A percentile compares a stretch with the other conserved stretches of the same genome.
Conservation (phyloP, 169 alveolate genomes). For the Cryptosporidium tyzzeri region DNA sequence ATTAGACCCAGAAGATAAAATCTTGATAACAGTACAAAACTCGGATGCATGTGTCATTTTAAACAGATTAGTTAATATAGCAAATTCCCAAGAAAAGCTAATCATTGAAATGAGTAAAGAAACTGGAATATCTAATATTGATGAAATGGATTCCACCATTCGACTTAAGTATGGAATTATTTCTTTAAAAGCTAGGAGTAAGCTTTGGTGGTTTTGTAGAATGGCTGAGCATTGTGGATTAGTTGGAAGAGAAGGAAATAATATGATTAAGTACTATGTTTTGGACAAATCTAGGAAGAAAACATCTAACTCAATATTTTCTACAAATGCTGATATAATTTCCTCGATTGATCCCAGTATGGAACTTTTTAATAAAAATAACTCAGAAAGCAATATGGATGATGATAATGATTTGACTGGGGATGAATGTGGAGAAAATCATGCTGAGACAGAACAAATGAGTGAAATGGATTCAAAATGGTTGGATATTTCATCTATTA, state of each 20-base stretch:
- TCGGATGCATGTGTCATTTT: conserved; percentile 47
- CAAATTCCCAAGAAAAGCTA: conserved; percentile 47
- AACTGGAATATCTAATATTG: neutral
- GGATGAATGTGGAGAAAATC: neutral
- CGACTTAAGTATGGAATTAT: conserved; percentile 40
- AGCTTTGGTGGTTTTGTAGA: conserved; percentile 72
- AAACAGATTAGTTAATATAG: conserved; percentile 26
- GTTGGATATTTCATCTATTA: conserved; percentile 22
- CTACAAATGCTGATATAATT: conserved; percentile 21
- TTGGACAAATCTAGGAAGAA: conserved; percentile 1
- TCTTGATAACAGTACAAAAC: conserved; percentile 50
- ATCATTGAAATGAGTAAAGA: conserved; percentile 36
- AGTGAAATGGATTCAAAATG: conserved; percentile 47
- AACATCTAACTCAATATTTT: conserved; percentile 3
- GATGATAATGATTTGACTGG: neutral
- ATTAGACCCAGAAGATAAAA: conserved; percentile 50
- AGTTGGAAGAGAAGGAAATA: conserved; percentile 18
- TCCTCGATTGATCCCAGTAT: conserved; percentile 40
- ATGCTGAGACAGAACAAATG: neutral
- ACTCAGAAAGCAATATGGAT: neutral
- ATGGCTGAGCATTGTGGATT: conserved; percentile 65
- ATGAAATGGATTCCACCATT: neutral
- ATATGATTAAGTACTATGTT: conserved; percentile 6
- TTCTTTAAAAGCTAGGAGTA: conserved; percentile 46
- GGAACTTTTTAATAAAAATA: conserved; percentile 9